These are phyloP conservation scores for Linaria vulgaris DNA, from an alignment of 257 asterid species.

Conservation along the genomic window DNA sequence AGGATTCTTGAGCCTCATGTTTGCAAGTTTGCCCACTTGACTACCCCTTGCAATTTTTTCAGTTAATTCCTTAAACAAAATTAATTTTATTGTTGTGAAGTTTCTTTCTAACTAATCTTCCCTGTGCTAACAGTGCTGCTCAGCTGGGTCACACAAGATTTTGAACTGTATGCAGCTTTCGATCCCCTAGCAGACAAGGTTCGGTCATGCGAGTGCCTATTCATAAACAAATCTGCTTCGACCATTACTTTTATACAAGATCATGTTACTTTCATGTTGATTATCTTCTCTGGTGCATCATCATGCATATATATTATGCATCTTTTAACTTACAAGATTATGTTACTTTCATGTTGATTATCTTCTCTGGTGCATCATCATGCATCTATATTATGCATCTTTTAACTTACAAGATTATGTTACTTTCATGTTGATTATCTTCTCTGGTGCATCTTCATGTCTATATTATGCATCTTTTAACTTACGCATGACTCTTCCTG, in stretches of 20 bases:
- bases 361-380: background rate
- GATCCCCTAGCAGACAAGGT: conserved; percentile 99
- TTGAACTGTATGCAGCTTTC: conserved; percentile 94
- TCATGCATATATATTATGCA: background rate
- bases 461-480: background rate
- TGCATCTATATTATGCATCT: background rate
- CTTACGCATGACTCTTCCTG: background rate
- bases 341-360: background rate
- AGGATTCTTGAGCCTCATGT: background rate
- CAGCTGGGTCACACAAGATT: conserved; percentile 98
- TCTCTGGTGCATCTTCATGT: conserved; percentile 2
- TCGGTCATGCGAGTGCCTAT: conserved; percentile 24
- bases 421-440: background rate
- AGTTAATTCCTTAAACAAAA: background rate
- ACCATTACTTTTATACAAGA: background rate
- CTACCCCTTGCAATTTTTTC: conserved; percentile 4
- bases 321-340: background rate
- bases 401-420: background rate
- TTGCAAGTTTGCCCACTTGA: background rate
- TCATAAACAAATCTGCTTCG: background rate
- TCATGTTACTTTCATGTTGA: background rate
- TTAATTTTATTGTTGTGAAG: conserved; percentile 11
- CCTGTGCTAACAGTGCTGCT: conserved; percentile 63
- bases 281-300: background rate
- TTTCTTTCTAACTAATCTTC: conserved; percentile 24